A percentile compares a stretch with the other conserved stretches of the same genome.
phyloP scores from a whole-genome alignment of 257 asterid species.

The Galeopsis tetrahit region DNA sequence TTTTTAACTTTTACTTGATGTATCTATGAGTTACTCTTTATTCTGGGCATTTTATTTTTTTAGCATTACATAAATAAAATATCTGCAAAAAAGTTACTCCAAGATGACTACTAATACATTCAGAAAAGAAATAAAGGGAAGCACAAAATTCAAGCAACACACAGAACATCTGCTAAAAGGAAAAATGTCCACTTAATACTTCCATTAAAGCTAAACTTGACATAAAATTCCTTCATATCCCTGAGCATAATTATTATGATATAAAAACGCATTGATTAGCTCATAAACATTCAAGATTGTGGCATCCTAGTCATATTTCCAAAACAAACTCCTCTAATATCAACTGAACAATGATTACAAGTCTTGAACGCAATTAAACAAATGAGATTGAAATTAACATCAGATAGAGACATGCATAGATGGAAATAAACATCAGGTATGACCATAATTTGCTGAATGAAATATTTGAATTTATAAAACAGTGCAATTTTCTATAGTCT shows the following conservation, averaged over 20 bases:
- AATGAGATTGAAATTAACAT: background rate
- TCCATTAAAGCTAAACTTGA: background rate
- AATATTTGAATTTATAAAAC: background rate
- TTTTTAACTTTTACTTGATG: background rate
- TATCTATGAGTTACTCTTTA: background rate
- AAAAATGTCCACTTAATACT: background rate
- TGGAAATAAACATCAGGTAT: background rate
- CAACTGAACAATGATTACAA: background rate
- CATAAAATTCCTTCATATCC: conserved; percentile 2
- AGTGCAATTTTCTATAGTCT: background rate
- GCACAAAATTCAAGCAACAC: background rate
- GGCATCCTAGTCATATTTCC: background rate
- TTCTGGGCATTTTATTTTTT: background rate
- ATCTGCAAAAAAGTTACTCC: background rate
- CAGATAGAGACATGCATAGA: conserved; percentile 3
- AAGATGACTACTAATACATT: background rate
- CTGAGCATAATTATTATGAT: background rate
- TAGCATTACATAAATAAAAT: background rate
- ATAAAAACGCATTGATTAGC: background rate
- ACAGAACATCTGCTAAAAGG: background rate
- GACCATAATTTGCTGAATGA: background rate
- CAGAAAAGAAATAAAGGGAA: background rate
- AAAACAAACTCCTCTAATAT: background rate
- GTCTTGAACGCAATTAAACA: background rate
- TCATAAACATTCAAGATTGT: conserved; percentile 1